Evolutionary conservation across 176 grass and related monocot genomes (phyloP).

Genomic region (Oryza meridionalis): DNA sequence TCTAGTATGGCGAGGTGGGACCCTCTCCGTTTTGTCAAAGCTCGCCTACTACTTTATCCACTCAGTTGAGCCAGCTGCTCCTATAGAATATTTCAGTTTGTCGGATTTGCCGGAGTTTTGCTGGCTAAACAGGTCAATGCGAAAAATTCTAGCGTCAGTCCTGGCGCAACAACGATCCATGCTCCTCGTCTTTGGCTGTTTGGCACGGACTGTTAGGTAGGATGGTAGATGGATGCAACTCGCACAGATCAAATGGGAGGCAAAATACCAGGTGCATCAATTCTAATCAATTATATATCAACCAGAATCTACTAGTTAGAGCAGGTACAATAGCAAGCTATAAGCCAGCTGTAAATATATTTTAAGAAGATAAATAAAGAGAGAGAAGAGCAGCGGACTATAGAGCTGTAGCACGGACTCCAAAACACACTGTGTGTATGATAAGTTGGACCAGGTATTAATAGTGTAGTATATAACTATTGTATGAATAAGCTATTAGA

Average conservation of each 20-base stretch:
- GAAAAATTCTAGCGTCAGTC: neutral
- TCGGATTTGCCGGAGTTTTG: neutral
- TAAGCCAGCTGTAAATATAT: too few species aligned
- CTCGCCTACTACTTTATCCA: constrained; percentile 18
- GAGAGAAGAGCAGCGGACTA: too few species aligned
- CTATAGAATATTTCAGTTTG: neutral
- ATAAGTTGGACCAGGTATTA: too few species aligned
- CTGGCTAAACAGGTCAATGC: constrained; percentile 11
- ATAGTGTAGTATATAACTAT: too few species aligned
- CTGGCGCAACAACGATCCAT: neutral
- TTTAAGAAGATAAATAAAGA: too few species aligned
- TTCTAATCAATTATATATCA: too few species aligned
- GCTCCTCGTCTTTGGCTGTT: neutral
- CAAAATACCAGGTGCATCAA: neutral
- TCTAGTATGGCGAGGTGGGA: neutral
- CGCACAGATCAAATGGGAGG: neutral
- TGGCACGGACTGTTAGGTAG: constrained; percentile 26
- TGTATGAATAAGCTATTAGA: too few species aligned
- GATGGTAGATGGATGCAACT: constrained; percentile 1
- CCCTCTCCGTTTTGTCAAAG: neutral
- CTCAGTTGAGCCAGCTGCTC: neutral
- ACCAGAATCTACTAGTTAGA: too few species aligned
- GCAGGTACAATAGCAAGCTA: too few species aligned
- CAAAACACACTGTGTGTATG: too few species aligned
- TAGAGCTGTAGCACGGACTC: too few species aligned